Evolutionary conservation across 495 filamentous ascomycete genomes (phyloP), one percentile per base, ranked within the genome.

Genomic region (Hyaloscypha finlandica): DNA sequence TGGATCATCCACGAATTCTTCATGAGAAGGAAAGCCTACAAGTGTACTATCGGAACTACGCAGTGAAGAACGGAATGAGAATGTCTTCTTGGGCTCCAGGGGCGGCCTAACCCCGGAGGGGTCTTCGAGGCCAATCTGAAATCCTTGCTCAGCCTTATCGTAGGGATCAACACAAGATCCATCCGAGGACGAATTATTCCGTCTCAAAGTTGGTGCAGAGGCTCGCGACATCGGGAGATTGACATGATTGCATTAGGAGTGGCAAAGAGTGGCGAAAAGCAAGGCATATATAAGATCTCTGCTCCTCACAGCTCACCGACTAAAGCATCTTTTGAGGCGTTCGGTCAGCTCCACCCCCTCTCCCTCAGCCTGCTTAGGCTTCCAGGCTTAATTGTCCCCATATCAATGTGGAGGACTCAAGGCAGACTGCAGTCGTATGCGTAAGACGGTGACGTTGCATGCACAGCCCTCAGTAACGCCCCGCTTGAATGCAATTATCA

Each of bases 21-120:
- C 29, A 29, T 45, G 60, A 62, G 33, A 62, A 48, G 48, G 42
- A 25, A 52, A 8, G 4, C 45, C 61, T 53, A 29, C 62, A 1
- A 64, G 35, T 54, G 62, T 64, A 25, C 62, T 64, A 29, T 64
- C 62, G 12, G 62, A n/a, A 64, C 62, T 64, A 19, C 29, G 62
- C 52, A 64, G 48, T 20, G 62, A 64, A 39, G 19, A 64, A 16
- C 52, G 62, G 6, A 64, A 55, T 3, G 62, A 64, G 22, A 55
- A 45, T 37, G 32, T 64, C n/a, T 33, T 64, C 48, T 33, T 55
- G 48, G 52, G 20, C 11, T 33, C 52, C 48, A 30, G 51, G 4
- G 48, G 62, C 29, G 11, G 25, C 16, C 52, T 64, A 56, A 25
- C 16, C 16, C 33, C 19, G n/a, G 62, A 32, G 1, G 20, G 9